Evolutionary conservation across 2,329 filamentous ascomycete genomes (phyloP).

Genomic region (Teratosphaeria destructans): DNA sequence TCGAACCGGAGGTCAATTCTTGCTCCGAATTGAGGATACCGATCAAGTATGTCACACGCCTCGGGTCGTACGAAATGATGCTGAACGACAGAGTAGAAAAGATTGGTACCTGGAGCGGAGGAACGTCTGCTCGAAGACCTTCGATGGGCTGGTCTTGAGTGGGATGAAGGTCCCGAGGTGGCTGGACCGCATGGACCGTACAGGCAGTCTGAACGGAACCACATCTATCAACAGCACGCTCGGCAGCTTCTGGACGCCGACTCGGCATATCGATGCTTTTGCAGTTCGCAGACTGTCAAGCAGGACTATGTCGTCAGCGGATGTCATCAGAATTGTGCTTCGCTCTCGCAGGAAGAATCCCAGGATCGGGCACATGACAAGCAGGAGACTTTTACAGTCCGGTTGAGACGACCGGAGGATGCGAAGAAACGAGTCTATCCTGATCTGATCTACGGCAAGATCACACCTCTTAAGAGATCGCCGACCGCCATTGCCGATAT

Average conservation of each 20-base stretch:
- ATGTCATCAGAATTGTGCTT: conserved; percentile 64
- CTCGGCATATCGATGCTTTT: conserved; percentile 90
- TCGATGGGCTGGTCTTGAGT: conserved; percentile 76
- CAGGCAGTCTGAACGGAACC: conserved; percentile 72
- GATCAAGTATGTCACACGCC: conserved; percentile 54
- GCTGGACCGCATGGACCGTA: conserved; percentile 80
- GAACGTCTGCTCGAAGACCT: conserved; percentile 67
- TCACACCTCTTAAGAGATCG: conserved; percentile 33
- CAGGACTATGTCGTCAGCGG: conserved; percentile 42
- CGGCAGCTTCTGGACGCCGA: conserved; percentile 57
- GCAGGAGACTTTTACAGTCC: conserved; percentile 65
- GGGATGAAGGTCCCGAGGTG: conserved; percentile 87
- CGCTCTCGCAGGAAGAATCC: conserved; percentile 56
- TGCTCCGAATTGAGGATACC: conserved; percentile 88
- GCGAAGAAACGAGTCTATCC: conserved; percentile 51
- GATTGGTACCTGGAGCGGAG: conserved; percentile 73
- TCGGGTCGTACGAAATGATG: not conserved
- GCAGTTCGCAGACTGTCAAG: conserved; percentile 40
- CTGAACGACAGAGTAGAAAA: conserved; percentile 46
- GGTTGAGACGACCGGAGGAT: conserved; percentile 55
- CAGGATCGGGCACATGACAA: conserved; percentile 52
- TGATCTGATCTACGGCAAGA: conserved; percentile 70
- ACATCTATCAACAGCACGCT: conserved; percentile 62
- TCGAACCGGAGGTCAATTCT: conserved; percentile 77
- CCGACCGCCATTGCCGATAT: conserved; percentile 20